These are phyloP conservation scores for carrot (Daucus carota) DNA, from an alignment of 129 eudicot species.

Conservation along the genomic window DNA sequence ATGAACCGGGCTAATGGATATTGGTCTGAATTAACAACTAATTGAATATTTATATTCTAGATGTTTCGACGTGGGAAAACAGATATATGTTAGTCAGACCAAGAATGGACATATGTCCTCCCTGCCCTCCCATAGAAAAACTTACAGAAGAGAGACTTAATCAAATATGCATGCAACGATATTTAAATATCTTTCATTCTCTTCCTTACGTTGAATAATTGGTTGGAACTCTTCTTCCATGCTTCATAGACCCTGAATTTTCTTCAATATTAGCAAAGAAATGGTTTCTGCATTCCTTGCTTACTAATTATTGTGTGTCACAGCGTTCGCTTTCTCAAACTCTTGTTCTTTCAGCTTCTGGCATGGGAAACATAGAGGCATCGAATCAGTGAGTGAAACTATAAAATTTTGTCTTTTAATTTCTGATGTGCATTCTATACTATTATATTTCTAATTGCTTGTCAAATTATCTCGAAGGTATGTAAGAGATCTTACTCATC, in stretches of 20 bases:
- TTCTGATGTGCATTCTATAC: not conserved
- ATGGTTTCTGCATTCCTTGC: not conserved
- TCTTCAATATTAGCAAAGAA: not conserved
- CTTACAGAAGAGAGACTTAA: not conserved
- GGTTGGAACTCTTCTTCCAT: not conserved
- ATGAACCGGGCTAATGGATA: not conserved
- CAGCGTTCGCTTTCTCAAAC: constrained; percentile 96
- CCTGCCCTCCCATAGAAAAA: not conserved
- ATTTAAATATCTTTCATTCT: too few species aligned
- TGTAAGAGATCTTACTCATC: constrained; percentile 56
- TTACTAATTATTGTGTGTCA: constrained; percentile 14
- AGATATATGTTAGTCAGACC: not conserved
- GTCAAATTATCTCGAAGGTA: constrained; percentile 38
- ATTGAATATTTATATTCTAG: not conserved
- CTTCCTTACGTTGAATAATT: not conserved
- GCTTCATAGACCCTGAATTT: not conserved
- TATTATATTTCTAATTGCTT: constrained; percentile 9
- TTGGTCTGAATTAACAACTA: not conserved
- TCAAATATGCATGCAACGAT: not conserved
- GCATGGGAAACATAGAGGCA: constrained; percentile 45
- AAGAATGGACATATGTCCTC: not conserved
- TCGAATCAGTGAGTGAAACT: constrained; percentile 61
- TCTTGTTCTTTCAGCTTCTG: constrained; percentile 80
- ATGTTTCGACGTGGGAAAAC: not conserved
- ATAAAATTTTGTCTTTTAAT: not conserved